Evolutionary conservation across 192 early-diverging fungal genomes (phyloP).

Genomic region (Umbelopsis sp.): DNA sequence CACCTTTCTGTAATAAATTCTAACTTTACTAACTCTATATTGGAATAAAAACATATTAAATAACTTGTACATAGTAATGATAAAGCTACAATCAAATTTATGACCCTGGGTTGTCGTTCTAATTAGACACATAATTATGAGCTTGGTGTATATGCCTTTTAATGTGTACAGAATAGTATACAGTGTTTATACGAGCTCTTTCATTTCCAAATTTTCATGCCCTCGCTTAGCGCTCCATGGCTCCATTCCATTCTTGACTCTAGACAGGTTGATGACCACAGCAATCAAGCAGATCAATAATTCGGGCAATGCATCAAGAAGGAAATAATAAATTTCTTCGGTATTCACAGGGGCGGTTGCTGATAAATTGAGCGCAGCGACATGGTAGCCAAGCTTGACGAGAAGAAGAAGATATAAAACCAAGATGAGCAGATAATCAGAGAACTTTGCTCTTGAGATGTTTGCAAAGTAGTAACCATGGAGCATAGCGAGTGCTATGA

Average conservation of each 20-base stretch:
- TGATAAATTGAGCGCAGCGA: background rate
- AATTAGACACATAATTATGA: no score
- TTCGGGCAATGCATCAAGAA: slow-evolving; percentile 4
- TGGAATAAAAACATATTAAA: no score
- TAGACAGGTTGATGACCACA: background rate
- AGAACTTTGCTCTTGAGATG: background rate
- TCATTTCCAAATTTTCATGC: background rate
- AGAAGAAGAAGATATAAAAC: background rate
- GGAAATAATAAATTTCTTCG: background rate
- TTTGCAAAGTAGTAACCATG: background rate
- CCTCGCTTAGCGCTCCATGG: slow-evolving; percentile 1
- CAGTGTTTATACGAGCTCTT: background rate
- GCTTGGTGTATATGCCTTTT: no score
- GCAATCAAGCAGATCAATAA: background rate
- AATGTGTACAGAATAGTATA: no score
- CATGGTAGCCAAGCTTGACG: background rate
- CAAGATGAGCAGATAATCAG: background rate
- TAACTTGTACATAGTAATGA: no score
- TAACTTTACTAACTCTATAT: no score
- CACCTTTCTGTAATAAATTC: no score
- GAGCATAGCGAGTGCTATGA: background rate
- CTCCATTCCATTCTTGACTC: slow-evolving; percentile 5
- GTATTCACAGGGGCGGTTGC: background rate
- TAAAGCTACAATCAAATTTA: no score
- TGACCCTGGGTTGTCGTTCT: no score